Evolutionary conservation across 1,284 basidiomycete species (phyloP).

Genomic region (Xerocomus nothofagi): DNA sequence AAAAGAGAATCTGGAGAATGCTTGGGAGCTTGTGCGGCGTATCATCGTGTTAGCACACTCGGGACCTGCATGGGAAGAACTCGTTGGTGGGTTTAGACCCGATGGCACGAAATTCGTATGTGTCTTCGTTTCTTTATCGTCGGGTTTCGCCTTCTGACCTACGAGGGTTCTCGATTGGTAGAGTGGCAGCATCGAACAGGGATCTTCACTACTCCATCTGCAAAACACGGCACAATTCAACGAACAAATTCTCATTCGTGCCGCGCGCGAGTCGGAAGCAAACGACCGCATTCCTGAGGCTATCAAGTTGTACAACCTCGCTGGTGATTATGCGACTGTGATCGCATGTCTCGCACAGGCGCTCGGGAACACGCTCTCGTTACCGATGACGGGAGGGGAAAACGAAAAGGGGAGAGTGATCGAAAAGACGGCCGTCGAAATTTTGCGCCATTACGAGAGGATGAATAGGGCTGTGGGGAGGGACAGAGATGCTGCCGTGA

Average conservation of each 20-base stretch:
- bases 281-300: constrained; percentile 86
- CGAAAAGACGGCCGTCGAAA: constrained; percentile 79
- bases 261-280: constrained; percentile 74
- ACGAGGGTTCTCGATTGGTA: constrained; percentile 31
- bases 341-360: constrained; percentile 87
- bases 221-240: constrained; percentile 74
- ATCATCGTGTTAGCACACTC: constrained; percentile 87
- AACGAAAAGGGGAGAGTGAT: constrained; percentile 68
- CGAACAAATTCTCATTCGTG: constrained; percentile 78
- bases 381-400: constrained; percentile 63
- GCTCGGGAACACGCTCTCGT: constrained; percentile 80
- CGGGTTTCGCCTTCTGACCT: constrained; percentile 5
- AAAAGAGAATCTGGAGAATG: constrained; percentile 79
- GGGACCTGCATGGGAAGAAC: constrained; percentile 83
- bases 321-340: constrained; percentile 89
- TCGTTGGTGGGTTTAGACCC: constrained; percentile 87
- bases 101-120: constrained; percentile 88
- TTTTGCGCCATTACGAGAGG: constrained; percentile 85
- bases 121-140: constrained; percentile 20
- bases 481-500: constrained; percentile 76
- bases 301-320: constrained; percentile 94
- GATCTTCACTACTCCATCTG: constrained; percentile 76
- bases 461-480: constrained; percentile 74
- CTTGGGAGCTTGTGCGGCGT: constrained; percentile 86
- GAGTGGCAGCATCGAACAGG: constrained; percentile 87